Evolutionary conservation across 179 eudicot genomes (phyloP).

Genomic region (Silene vulgaris): DNA sequence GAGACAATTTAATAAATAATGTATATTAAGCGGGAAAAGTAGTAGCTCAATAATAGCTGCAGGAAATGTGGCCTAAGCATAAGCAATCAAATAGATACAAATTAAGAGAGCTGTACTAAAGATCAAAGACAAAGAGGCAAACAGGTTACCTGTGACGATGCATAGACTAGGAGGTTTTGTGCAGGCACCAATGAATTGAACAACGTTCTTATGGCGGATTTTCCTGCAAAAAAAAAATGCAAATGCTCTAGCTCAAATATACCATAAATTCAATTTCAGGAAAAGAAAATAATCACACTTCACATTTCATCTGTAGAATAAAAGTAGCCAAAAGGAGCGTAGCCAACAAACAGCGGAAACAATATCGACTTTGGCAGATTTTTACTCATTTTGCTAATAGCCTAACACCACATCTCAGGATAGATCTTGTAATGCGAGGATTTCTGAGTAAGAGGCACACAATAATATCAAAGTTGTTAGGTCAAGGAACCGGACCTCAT

Average conservation of each 20-base stretch:
- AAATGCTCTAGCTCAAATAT: constrained; percentile 1
- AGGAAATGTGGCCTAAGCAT: not conserved
- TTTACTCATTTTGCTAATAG: no score
- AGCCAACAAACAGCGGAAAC: no score
- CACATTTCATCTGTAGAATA: not conserved
- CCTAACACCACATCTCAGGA: no score
- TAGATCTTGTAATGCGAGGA: not conserved
- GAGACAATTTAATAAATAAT: not conserved
- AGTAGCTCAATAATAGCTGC: not conserved
- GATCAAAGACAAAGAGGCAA: not conserved
- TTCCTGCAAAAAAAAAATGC: constrained; percentile 61
- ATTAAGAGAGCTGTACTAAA: not conserved
- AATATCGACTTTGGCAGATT: no score
- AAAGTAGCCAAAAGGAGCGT: no score
- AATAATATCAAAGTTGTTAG: not conserved
- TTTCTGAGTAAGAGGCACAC: not conserved
- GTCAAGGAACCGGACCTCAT: constrained; percentile 53
- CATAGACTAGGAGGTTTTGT: constrained; percentile 90
- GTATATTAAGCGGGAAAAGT: not conserved
- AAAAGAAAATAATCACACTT: not conserved
- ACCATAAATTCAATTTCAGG: not conserved
- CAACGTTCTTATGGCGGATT: constrained; percentile 95
- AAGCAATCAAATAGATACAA: no score
- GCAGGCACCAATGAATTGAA: constrained; percentile 94
- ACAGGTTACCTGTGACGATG: constrained; percentile 71